Evolutionary conservation across 495 filamentous ascomycete genomes (phyloP).

Genomic region (Patellaria atrata): DNA sequence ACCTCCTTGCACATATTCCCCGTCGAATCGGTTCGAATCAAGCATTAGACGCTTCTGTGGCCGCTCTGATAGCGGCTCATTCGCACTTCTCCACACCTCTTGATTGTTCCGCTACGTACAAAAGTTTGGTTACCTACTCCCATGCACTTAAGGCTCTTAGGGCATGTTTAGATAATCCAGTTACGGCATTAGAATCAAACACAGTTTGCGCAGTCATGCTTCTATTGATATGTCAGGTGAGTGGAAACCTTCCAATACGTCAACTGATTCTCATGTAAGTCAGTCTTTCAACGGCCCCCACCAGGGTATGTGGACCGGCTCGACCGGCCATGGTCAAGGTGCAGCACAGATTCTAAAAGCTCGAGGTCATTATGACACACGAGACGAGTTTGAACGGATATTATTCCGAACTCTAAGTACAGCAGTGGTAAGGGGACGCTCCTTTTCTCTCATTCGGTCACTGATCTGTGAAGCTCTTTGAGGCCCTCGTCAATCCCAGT

Average conservation of each 20-base stretch:
- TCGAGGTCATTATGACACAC: constrained; percentile 22
- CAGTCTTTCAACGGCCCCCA: constrained; percentile 21
- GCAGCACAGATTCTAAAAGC: constrained; percentile 30
- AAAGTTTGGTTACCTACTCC: constrained; percentile 29
- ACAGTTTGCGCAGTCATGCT: constrained; percentile 35
- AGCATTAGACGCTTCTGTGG: constrained; percentile 30
- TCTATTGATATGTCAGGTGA: constrained; percentile 31
- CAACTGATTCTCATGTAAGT: constrained; percentile 4
- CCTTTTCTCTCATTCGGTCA: too few relatives aligned
- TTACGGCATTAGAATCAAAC: constrained; percentile 26
- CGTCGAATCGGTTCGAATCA: constrained; percentile 29
- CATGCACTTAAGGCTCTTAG: constrained; percentile 26
- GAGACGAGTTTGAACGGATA: constrained; percentile 29
- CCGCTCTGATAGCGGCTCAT: constrained; percentile 28
- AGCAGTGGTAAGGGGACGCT: too few relatives aligned
- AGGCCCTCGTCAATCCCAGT: too few relatives aligned
- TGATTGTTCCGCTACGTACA: constrained; percentile 12
- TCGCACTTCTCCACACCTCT: constrained; percentile 14
- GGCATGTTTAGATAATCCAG: constrained; percentile 27
- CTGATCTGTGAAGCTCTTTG: too few relatives aligned
- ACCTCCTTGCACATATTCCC: constrained; percentile 28
- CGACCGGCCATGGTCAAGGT: constrained; percentile 31
- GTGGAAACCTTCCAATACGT: neutral
- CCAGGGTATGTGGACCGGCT: constrained; percentile 1
- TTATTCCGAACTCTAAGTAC: too few relatives aligned